Base-by-base conservation (phyloP, 352 stramenopile genomes). In the Lagenidium giganteum region DNA sequence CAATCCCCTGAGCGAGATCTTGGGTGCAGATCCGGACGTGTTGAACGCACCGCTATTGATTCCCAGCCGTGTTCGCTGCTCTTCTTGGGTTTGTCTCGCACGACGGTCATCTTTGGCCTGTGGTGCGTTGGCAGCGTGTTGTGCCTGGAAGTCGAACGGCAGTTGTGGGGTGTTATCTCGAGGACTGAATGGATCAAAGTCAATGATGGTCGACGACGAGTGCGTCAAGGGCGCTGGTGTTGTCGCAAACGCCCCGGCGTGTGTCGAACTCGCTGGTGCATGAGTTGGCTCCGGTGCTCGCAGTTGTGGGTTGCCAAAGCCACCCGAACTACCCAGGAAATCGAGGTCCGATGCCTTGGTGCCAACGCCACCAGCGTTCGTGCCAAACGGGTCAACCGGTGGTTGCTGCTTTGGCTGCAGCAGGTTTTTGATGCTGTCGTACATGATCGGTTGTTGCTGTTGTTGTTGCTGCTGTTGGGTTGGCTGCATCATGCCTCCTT, bases 101-200 rank as follows among this genome's bases (percentile, higher is more conserved):
- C 61, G 57, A 17, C 49, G 49, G 23, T 58, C 46, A 4, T 22
- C 42, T 14, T 39, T 46, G 6, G 22, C 29, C 48, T 28, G 21
- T 49, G 26, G 32, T n/a, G 20, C 7, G n/a, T n/a, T n/a, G n/a
- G n/a, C n/a, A n/a, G n/a, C n/a, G n/a, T n/a, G n/a, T n/a, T n/a
- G n/a, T n/a, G n/a, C n/a, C n/a, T n/a, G 54, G 34, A 77, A 74
- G 38, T 65, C 54, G 43, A 84, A 81, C 0, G 67, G 73, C 14
- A 59, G 60, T 5, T 51, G 68, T 13, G 77, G 74, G 11, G 67
- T 86, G 14, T 60, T 60, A 14, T 64, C 67, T 23, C 70, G 71
- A 4, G 68, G 70, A 49, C 73, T 83, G 54, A 85, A 89, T 3
- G 76, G 73, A 25, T 87, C 76, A 58, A 89, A 87, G 42, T 89